Evolutionary conservation across 1,284 basidiomycete species (phyloP), one percentile per base, ranked within the genome.

Genomic region (Gymnopus androsaceus): DNA sequence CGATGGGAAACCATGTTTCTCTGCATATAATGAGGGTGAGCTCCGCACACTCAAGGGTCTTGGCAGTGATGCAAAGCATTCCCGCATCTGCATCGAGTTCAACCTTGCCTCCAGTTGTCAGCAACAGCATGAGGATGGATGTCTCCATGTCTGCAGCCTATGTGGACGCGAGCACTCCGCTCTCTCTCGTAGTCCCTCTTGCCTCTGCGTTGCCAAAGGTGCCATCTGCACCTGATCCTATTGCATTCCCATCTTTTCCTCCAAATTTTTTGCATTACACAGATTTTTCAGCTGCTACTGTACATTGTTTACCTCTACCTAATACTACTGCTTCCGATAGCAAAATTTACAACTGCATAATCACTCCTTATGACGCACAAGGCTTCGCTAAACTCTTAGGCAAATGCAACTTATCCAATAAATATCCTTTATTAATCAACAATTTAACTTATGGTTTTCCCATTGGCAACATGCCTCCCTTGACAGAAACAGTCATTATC

Each of bases 361-460:
- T 45, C 14, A 53, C 51, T 3, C 51, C 51, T 3, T 53, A 45
- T 30, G 23, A 45, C 17, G 30, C 51, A 2, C 17, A 45, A 7
- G 41, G 41, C 2, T 53, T 53, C 23, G 12, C 31, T 4, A 14
- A 3, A 7, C 15, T 31, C 1, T 31, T 53, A 7, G 2, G 4
- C 21, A 3, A 14, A 3, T 36, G 33, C 31, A 36, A 36, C 19
- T 59, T 71, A 12, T 31, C 49, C 2, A 9, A 52, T 5, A 14
- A 53, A 11, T 74, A 74, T 47, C 71, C 71, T 0, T 33, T 57
- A 5, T 68, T 78, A 3, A 51, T 62, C 17, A 17, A 59, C 21
- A 59, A 61, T 28, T 54, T 63, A 1, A n/a, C 38, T 0, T 0
- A 50, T 2, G 62, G 62, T 25, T 63, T 63, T 23, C 60, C 59